phyloP scores from a whole-genome alignment of 2,329 filamentous ascomycete genomes.

The Fusarium sp. region DNA sequence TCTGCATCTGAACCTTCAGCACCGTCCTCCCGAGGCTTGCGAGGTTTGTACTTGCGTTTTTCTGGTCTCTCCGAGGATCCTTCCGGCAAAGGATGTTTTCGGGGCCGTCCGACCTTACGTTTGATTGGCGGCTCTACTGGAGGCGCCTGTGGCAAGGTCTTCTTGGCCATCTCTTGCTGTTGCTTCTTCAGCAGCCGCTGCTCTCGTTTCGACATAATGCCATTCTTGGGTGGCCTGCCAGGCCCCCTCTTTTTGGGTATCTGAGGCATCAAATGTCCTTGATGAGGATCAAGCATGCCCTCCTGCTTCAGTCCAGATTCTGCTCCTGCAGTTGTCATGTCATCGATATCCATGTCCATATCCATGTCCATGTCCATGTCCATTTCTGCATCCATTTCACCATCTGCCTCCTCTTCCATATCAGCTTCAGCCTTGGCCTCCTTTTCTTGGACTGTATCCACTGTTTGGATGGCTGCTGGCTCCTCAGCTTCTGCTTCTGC shows the following conservation, averaged over 20 bases:
- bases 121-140: constrained; percentile 64
- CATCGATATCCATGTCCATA: constrained; percentile 36
- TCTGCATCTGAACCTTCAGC: constrained; percentile 67
- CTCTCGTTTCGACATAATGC: constrained; percentile 83
- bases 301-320: constrained; percentile 45
- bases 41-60: constrained; percentile 73
- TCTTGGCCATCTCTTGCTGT: constrained; percentile 59
- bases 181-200: constrained; percentile 70
- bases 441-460: constrained; percentile 42
- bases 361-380: constrained; percentile 36
- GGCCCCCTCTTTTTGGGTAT: constrained; percentile 77
- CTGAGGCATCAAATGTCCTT: constrained; percentile 48
- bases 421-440: constrained; percentile 44
- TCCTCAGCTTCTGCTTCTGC: constrained; percentile 33
- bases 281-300: constrained; percentile 46
- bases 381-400: constrained; percentile 19
- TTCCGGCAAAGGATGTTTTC: constrained; percentile 71
- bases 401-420: constrained; percentile 25
- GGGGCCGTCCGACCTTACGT: constrained; percentile 71
- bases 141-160: constrained; percentile 59
- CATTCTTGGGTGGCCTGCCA: constrained; percentile 84
- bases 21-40: constrained; percentile 66
- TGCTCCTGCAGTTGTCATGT: constrained; percentile 37
- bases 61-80: constrained; percentile 63
- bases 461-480: constrained; percentile 32